Evolutionary conservation across 257 asterid species (phyloP).

Genomic region (Primulina eburnea): DNA sequence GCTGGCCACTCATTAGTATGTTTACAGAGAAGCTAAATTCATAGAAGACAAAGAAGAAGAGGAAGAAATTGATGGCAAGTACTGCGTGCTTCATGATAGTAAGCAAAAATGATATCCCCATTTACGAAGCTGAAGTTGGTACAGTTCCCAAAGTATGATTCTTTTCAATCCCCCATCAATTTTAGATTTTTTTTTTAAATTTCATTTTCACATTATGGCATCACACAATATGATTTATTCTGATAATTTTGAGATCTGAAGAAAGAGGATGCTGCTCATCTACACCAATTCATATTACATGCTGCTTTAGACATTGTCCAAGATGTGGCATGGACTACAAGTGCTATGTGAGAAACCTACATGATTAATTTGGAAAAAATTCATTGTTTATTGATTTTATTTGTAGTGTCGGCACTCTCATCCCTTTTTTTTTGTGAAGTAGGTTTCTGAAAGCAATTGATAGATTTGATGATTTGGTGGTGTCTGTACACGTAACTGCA

Average conservation of each 20-base stretch:
- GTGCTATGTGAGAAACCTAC: constrained; percentile 74
- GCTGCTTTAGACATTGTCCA: constrained; percentile 93
- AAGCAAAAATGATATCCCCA: constrained; percentile 88
- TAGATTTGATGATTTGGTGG: constrained; percentile 88
- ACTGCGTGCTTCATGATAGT: constrained; percentile 96
- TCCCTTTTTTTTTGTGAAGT: constrained; percentile 24
- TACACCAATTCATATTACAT: constrained; percentile 91
- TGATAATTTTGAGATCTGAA: constrained; percentile 16
- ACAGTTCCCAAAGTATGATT: constrained; percentile 73
- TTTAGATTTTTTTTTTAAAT: not conserved
- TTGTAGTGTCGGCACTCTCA: constrained; percentile 8
- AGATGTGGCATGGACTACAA: constrained; percentile 95
- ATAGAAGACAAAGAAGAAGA: not conserved
- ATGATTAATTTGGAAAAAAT: constrained; percentile 3
- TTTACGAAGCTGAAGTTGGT: constrained; percentile 98
- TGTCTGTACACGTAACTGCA: constrained; percentile 91
- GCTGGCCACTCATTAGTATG: not conserved
- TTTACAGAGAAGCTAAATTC: not conserved
- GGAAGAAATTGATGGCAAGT: constrained; percentile 57
- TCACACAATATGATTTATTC: not conserved
- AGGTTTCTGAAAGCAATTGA: constrained; percentile 85
- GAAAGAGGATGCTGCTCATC: constrained; percentile 99
- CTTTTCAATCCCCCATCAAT: not conserved
- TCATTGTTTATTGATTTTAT: not conserved
- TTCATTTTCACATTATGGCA: not conserved